Evolutionary conservation across 176 grass and related monocot species (phyloP).

Genomic region (Bonia amplexicaulis): DNA sequence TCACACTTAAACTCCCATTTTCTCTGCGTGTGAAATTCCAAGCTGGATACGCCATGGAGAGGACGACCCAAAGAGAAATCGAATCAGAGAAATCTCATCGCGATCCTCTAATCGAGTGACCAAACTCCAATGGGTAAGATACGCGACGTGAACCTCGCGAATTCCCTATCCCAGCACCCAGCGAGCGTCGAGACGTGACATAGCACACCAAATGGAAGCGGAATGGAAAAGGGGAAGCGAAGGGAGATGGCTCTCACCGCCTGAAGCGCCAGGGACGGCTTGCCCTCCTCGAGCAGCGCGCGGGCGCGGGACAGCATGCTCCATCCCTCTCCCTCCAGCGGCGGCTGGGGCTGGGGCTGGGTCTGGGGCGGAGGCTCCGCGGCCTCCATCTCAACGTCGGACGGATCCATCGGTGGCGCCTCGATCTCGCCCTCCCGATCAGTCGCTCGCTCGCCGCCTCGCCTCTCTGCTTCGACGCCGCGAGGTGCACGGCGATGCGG

Average conservation of each 20-base stretch:
- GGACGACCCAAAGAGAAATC: not conserved
- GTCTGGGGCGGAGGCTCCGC: not conserved
- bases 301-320: constrained; percentile 65
- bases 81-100: not conserved
- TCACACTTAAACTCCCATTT: constrained; percentile 6
- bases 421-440: constrained; percentile 5
- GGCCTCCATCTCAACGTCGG: constrained; percentile 57
- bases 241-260: constrained; percentile 40
- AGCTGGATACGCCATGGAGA: not conserved
- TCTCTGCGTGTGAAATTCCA: not conserved
- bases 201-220: constrained; percentile 17
- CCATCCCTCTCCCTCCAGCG: constrained; percentile 40
- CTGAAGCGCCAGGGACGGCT: constrained; percentile 78
- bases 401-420: constrained; percentile 40
- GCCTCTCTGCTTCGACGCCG: not conserved
- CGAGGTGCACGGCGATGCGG: not conserved
- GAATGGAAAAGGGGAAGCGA: not conserved
- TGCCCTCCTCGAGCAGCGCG: constrained; percentile 61
- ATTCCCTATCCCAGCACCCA: not conserved
- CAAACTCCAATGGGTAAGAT: not conserved
- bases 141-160: not conserved
- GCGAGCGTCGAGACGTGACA: not conserved
- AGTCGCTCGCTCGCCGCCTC: not conserved
- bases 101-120: constrained; percentile 7
- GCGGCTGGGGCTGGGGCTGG: not conserved